Percentiles rank a stretch among this genome's conserved stretches.
These are phyloP conservation scores for Umbelopsis sp. DNA, from an alignment of 192 early-diverging fungal genomes.

Conservation along the genomic window DNA sequence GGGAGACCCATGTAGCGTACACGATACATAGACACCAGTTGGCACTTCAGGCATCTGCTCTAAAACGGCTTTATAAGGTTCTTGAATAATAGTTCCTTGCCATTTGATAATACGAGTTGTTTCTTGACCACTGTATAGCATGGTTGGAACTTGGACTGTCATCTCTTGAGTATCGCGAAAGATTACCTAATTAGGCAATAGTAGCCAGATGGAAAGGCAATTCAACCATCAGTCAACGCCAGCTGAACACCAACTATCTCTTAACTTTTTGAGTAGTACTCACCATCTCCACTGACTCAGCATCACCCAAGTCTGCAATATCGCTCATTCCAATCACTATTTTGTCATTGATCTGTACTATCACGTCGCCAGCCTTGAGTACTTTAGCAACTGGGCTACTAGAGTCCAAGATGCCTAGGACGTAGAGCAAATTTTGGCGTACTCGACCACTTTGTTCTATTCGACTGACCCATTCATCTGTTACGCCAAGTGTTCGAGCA, in stretches of 20 bases:
- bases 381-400: conserved; percentile 55
- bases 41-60: conserved; percentile 64
- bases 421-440: conserved; percentile 54
- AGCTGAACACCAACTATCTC: background rate
- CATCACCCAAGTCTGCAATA: conserved; percentile 49
- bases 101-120: conserved; percentile 75
- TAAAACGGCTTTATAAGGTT: conserved; percentile 64
- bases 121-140: conserved; percentile 49
- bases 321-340: conserved; percentile 60
- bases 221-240: no score
- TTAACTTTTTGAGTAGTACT: background rate
- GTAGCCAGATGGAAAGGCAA: background rate
- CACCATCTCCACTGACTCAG: conserved; percentile 55
- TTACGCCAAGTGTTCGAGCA: conserved; percentile 60
- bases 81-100: conserved; percentile 81
- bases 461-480: conserved; percentile 55
- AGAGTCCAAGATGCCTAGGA: conserved; percentile 55
- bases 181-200: conserved; percentile 42
- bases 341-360: conserved; percentile 67
- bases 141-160: conserved; percentile 64
- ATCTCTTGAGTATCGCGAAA: conserved; percentile 75
- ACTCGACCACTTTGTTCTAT: conserved; percentile 43
- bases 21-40: conserved; percentile 62
- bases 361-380: conserved; percentile 64
- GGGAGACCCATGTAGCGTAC: conserved; percentile 62